Evolutionary conservation across 306 rosid species (phyloP).

Genomic region (Trichosanthes cucumerina): DNA sequence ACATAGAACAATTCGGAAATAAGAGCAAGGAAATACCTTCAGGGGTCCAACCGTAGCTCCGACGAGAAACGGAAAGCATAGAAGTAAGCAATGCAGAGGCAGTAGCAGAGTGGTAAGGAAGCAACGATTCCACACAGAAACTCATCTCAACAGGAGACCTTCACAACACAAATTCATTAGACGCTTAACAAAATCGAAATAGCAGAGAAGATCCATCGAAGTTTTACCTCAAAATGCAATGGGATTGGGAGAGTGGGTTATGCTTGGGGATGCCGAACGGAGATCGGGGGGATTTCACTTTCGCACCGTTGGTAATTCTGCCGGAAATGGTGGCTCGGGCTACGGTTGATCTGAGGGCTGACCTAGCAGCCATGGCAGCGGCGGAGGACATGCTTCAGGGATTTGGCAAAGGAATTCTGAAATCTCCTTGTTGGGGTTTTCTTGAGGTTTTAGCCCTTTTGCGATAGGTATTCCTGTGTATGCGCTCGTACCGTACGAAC

Average conservation of each 20-base stretch:
- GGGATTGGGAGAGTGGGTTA: conserved; percentile 41
- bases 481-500: background rate
- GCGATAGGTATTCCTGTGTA: background rate
- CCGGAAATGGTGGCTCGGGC: conserved; percentile 23
- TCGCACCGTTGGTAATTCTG: conserved; percentile 37
- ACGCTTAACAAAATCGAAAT: background rate
- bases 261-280: conserved; percentile 42
- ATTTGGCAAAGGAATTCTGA: background rate
- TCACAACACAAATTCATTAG: background rate
- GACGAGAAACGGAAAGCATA: conserved; percentile 69
- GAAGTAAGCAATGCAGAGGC: conserved; percentile 91
- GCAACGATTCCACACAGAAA: conserved; percentile 70
- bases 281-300: conserved; percentile 31
- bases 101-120: conserved; percentile 78
- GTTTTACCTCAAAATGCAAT: conserved; percentile 52
- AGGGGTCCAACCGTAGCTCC: conserved; percentile 64
- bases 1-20: background rate
- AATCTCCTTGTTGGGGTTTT: conserved; percentile 12
- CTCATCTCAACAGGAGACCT: conserved; percentile 79
- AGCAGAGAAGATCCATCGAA: background rate
- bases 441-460: conserved; percentile 5
- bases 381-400: conserved; percentile 43
- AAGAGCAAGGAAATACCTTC: conserved; percentile 46
- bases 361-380: conserved; percentile 58
- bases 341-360: conserved; percentile 56